Evolutionary conservation across 2,329 filamentous ascomycete species (phyloP), one percentile per base, ranked within the genome.

Genomic region (Neonectria ditissima): DNA sequence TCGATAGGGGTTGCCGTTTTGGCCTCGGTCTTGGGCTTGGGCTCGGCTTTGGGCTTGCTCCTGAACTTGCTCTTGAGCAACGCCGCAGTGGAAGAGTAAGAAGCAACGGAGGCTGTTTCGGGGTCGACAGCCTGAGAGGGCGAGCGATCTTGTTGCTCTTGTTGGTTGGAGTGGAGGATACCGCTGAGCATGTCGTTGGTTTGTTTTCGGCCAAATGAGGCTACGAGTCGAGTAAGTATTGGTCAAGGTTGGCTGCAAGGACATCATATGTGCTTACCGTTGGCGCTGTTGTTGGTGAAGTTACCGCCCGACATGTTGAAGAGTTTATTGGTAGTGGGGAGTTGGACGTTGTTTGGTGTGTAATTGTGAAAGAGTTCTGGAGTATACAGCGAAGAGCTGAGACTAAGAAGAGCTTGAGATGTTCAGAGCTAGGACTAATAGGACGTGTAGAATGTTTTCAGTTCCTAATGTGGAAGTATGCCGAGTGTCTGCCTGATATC

Each of bases 51-150:
- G 18, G 43, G 10, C 10, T 67, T 65, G 11, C 60, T 62, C 65
- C 68, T 69, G 41, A 74, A 65, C 13, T 67, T 66, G 14, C 62
- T 62, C 65, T 69, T 69, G 37, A 74, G 65, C 16, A 73, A 58
- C n/a, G 72, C 63, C 0, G 72, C 34, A n/a, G 67, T 63, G 13
- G 73, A 73, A 13, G 72, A 72, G 44, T 65, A 71, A 18, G 73
- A 74, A 11, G 56, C 54, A 24, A 75, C 59, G 13, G 73, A 75
- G 20, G 70, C 70, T 18, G 70, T 73, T 56, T 75, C 73, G 9
- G 67, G 59, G 43, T 74, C 64, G 13, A 32, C 52, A 44, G 58
- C 32, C 22, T 65, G 69, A 24, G 59, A 39, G 7, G 45, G 50
- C 1, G 43, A 24, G 39, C 43, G 28, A 18, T 60, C 39, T 5